phyloP scores from a whole-genome alignment of 108 stramenopile species.

The Conticribra weissflogii region DNA sequence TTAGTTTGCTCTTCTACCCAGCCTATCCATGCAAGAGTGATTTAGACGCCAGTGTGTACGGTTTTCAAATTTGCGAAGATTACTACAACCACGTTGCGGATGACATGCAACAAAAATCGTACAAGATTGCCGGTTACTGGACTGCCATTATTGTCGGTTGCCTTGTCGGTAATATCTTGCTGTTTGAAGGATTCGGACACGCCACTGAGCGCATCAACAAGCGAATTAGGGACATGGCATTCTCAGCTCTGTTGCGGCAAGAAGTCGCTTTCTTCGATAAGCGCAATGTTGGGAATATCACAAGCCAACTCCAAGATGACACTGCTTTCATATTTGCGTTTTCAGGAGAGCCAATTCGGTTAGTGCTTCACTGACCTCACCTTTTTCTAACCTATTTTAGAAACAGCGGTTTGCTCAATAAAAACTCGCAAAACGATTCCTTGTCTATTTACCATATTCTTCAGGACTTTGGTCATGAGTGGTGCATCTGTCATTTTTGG shows the following conservation, averaged over 20 bases:
- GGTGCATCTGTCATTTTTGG: constrained; percentile 1
- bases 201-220: constrained; percentile 70
- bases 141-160: constrained; percentile 30
- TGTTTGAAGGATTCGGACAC: constrained; percentile 62
- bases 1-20: constrained; percentile 66
- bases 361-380: not conserved
- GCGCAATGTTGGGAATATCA: constrained; percentile 52
- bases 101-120: constrained; percentile 59
- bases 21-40: constrained; percentile 52
- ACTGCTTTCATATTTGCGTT: constrained; percentile 63
- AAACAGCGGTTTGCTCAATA: too few relatives aligned
- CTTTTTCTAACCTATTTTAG: too few relatives aligned
- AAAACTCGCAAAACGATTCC: not conserved
- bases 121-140: constrained; percentile 29
- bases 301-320: constrained; percentile 68
- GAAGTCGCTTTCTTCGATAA: constrained; percentile 62
- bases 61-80: constrained; percentile 50
- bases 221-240: constrained; percentile 65
- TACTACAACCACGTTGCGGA: constrained; percentile 59
- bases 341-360: constrained; percentile 72
- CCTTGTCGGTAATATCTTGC: constrained; percentile 52
- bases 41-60: constrained; percentile 8
- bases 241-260: constrained; percentile 49
- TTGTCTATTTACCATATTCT: not conserved
- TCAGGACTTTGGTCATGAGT: not conserved